These are phyloP conservation scores for Endoconidiophora laricicola DNA, from an alignment of 2,329 filamentous ascomycete species.

Conservation along the genomic window DNA sequence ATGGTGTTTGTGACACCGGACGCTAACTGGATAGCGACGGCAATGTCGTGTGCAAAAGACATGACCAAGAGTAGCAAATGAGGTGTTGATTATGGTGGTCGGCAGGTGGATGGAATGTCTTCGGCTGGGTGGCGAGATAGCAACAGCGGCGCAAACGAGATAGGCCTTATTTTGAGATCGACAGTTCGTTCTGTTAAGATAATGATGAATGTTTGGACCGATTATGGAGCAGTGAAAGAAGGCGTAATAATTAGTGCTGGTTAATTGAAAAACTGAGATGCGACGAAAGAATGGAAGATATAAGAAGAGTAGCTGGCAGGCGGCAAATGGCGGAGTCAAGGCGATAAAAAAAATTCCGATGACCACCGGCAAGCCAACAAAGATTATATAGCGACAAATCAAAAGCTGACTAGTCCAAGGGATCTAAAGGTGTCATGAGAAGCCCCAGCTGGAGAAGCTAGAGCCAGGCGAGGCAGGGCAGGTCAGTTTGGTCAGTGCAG, in stretches of 20 bases:
- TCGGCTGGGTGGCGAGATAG: background rate
- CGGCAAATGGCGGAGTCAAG: too few relatives aligned
- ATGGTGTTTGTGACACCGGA: slow-evolving; percentile 10
- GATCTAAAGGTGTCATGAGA: too few relatives aligned
- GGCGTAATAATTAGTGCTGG: background rate
- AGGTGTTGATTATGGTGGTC: background rate
- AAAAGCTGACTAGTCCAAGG: too few relatives aligned
- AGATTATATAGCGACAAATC: too few relatives aligned
- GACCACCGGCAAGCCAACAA: too few relatives aligned
- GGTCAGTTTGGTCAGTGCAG: too few relatives aligned
- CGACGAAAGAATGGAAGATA: too few relatives aligned
- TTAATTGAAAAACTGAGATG: background rate
- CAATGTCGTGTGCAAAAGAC: slow-evolving; percentile 9
- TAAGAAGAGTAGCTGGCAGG: too few relatives aligned
- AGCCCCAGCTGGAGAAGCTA: too few relatives aligned
- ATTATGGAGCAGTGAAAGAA: background rate
- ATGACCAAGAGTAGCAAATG: background rate
- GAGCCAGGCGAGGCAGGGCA: too few relatives aligned
- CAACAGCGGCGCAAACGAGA: background rate
- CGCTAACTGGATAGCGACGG: slow-evolving; percentile 5
- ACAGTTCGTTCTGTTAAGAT: background rate
- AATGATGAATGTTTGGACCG: too few relatives aligned
- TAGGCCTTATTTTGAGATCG: background rate
- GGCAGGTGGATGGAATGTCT: background rate
- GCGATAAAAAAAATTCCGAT: too few relatives aligned